A percentile compares a stretch with the other conserved stretches of the same genome.
Evolutionary conservation across 2,329 filamentous ascomycete genomes (phyloP).

Genomic region (Microcera coccophila): DNA sequence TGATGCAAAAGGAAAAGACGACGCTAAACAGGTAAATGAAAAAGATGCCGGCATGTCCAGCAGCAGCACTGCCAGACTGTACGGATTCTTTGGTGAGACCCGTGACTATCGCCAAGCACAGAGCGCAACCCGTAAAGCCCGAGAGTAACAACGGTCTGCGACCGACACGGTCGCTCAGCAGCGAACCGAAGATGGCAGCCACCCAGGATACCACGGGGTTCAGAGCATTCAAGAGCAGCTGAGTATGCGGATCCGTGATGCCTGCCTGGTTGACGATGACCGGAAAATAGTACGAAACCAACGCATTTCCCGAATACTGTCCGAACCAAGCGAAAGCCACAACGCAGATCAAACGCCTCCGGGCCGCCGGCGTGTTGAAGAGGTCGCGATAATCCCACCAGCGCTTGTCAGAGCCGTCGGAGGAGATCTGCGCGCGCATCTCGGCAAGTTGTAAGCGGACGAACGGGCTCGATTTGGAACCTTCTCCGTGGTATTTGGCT

Average conservation of each 20-base stretch:
- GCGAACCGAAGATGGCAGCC: conserved; percentile 47
- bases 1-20: conserved; percentile 1
- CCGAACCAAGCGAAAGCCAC: conserved; percentile 39
- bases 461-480: conserved; percentile 42
- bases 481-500: conserved; percentile 42
- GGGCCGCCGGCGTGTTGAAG: conserved; percentile 38
- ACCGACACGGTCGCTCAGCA: conserved; percentile 47
- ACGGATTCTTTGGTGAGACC: conserved; percentile 32
- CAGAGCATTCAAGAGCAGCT: conserved; percentile 50
- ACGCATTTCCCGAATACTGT: conserved; percentile 44
- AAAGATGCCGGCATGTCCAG: conserved; percentile 48
- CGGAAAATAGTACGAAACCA: conserved; percentile 47
- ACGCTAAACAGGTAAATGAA: conserved; percentile 39
- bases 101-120: conserved; percentile 50
- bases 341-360: conserved; percentile 40
- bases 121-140: conserved; percentile 44
- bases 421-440: conserved; percentile 40
- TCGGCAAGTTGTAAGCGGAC: conserved; percentile 44
- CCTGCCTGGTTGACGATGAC: conserved; percentile 50
- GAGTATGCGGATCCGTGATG: conserved; percentile 34
- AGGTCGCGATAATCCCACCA: conserved; percentile 47
- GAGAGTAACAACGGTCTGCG: conserved; percentile 51
- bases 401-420: conserved; percentile 43
- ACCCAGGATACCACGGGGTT: conserved; percentile 49
- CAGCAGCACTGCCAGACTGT: conserved; percentile 23